Base-by-base conservation (phyloP, 768 basidiomycete species). In the Pilatotrama ljubarskyi region DNA sequence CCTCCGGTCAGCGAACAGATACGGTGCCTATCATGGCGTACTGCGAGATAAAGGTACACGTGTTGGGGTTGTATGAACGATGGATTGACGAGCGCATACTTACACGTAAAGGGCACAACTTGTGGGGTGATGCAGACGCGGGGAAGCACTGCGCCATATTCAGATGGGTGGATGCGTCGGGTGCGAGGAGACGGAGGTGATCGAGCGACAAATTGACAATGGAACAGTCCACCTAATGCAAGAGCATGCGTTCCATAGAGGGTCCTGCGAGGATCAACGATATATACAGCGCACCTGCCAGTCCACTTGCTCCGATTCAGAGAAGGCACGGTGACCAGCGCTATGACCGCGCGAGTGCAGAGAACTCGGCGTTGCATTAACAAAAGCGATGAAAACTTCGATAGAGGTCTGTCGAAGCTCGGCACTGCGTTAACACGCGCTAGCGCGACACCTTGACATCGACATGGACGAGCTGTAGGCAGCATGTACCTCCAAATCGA, bases 41-140 rank as follows among this genome's bases (percentile, higher is more conserved):
- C 50, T 51, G 52, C 52, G 41, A 43, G 42, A 42, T 41, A 25
- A 29, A 43, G 40, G 5, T 4, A 32, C 52, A 54, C 52, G 42
- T 54, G 52, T 54, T 54, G 52, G 52, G 52, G 52, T 54, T 20
- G 42, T 20, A 24, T 22, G 18, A 20, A n/a, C 2, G 41, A 43
- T 54, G 52, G 11, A 54, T 44, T 26, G 52, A 43, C 32, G 52
- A 32, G 52, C 52, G 26, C 26, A 35, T 42, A 20, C 29, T 43
- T 44, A 54, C 52, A 54, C 52, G 52, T 54, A 54, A 54, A 22
- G 29, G 41, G n/a, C 13, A 15, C 41, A n/a, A 22, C 42, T 18
- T 41, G 41, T 43, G 41, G 52, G 41, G 29, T n/a, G 50, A 17
- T 18, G 32, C 29, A 44, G 38, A 43, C 32, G 41, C 52, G 29